Evolutionary conservation across 345 rosid genomes (phyloP).

Genomic region (Moricandia moricandioides): DNA sequence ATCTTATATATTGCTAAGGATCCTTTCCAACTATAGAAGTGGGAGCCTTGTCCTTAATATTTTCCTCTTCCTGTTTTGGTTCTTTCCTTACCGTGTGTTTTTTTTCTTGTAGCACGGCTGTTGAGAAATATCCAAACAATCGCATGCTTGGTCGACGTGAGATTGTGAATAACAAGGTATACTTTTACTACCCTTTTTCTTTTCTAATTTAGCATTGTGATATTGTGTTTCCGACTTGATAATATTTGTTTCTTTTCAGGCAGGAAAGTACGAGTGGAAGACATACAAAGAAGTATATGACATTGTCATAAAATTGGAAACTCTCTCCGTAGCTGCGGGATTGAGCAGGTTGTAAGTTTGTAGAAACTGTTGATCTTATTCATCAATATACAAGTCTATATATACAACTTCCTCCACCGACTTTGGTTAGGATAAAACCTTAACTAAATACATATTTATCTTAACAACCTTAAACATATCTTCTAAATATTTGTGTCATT

Average conservation of each 20-base stretch:
- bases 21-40: too few species aligned
- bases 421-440: too few species aligned
- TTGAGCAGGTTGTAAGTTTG: conserved; percentile 44
- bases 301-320: conserved; percentile 65
- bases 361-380: too few species aligned
- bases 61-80: background rate
- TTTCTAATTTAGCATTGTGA: background rate
- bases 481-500: too few species aligned
- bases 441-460: too few species aligned
- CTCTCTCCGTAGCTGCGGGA: conserved; percentile 64
- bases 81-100: background rate
- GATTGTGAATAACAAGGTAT: conserved; percentile 66
- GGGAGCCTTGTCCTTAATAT: too few species aligned
- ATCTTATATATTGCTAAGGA: too few species aligned
- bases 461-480: too few species aligned
- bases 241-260: conserved; percentile 38
- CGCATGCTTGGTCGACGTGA: conserved; percentile 76
- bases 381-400: too few species aligned
- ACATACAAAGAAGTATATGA: conserved; percentile 71
- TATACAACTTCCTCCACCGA: too few species aligned
- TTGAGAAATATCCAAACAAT: conserved; percentile 61
- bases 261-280: conserved; percentile 71
- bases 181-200: background rate
- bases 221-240: background rate
- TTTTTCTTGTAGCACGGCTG: conserved; percentile 56